These are phyloP conservation scores for Calonectria pseudoturangicola DNA, from an alignment of 2,329 filamentous ascomycete genomes.

Conservation along the genomic window DNA sequence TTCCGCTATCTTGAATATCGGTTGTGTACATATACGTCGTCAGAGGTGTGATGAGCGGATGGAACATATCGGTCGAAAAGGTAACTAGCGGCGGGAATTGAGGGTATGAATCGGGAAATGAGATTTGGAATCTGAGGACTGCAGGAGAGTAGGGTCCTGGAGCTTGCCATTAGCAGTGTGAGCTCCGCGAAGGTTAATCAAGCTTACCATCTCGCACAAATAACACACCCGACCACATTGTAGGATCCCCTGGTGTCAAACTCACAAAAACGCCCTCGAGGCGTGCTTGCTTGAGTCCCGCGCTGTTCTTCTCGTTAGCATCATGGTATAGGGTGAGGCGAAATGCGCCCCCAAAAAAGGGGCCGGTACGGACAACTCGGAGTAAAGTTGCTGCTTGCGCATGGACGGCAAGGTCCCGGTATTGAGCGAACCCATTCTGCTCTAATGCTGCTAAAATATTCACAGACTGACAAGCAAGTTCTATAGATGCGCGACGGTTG, in stretches of 20 bases:
- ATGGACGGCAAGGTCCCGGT: slow-evolving; percentile 72
- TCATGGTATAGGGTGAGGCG: slow-evolving; percentile 25
- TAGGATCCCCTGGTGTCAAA: slow-evolving; percentile 86
- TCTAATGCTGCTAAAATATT: neutral
- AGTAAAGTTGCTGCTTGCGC: slow-evolving; percentile 84
- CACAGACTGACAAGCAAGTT: neutral
- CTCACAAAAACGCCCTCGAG: slow-evolving; percentile 92
- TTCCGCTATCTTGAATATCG: slow-evolving; percentile 82
- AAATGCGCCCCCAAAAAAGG: slow-evolving; percentile 16
- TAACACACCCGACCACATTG: slow-evolving; percentile 91
- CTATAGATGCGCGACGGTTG: neutral
- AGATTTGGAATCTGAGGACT: slow-evolving; percentile 91
- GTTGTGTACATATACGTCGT: slow-evolving; percentile 97
- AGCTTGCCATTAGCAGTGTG: slow-evolving; percentile 16
- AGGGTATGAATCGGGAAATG: slow-evolving; percentile 89
- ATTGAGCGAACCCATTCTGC: slow-evolving; percentile 65
- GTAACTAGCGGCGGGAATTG: slow-evolving; percentile 87
- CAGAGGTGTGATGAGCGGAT: slow-evolving; percentile 92
- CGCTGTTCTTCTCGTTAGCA: slow-evolving; percentile 69
- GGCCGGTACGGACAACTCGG: slow-evolving; percentile 82
- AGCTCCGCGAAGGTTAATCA: too few relatives aligned
- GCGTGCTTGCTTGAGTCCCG: slow-evolving; percentile 86
- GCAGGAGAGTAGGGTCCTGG: slow-evolving; percentile 91
- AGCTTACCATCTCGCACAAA: slow-evolving; percentile 90
- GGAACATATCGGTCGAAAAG: slow-evolving; percentile 95